These are phyloP conservation scores for Mycosarcoma mackinlayi DNA, from an alignment of 1,284 basidiomycete species.

Conservation along the genomic window DNA sequence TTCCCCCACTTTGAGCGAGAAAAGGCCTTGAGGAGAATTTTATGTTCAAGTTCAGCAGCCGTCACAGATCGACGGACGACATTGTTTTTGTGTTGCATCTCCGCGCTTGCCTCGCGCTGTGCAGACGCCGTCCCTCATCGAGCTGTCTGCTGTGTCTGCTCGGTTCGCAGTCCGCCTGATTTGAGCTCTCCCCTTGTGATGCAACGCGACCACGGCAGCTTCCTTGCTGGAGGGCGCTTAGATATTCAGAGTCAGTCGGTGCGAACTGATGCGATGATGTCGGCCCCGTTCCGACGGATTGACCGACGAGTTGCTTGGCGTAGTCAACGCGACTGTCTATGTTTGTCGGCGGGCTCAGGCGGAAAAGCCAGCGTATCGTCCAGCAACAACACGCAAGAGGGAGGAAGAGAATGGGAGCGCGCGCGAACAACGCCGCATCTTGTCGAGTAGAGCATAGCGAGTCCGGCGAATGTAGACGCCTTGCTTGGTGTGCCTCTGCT, in stretches of 20 bases:
- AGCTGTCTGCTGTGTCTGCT: too few relatives aligned
- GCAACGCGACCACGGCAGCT: too few relatives aligned
- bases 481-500: neutral
- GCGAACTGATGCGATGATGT: neutral
- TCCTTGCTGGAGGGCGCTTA: too few relatives aligned
- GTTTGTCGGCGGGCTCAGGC: too few relatives aligned
- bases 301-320: neutral
- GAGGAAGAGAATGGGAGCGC: too few relatives aligned
- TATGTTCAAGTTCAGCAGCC: constrained; percentile 8
- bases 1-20: constrained; percentile 12
- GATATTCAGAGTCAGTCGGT: neutral
- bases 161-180: too few relatives aligned
- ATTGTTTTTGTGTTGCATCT: constrained; percentile 8
- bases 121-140: too few relatives aligned
- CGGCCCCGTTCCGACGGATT: neutral
- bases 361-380: too few relatives aligned
- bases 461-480: neutral
- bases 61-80: constrained; percentile 33
- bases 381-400: too few relatives aligned
- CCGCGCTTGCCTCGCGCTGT: constrained; percentile 8
- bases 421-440: neutral
- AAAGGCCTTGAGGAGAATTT: neutral
- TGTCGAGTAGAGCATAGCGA: neutral
- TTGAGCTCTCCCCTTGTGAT: too few relatives aligned
- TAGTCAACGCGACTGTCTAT: too few relatives aligned